These are phyloP conservation scores for Mycena rebaudengoi DNA, from an alignment of 768 basidiomycete genomes.

Conservation along the genomic window DNA sequence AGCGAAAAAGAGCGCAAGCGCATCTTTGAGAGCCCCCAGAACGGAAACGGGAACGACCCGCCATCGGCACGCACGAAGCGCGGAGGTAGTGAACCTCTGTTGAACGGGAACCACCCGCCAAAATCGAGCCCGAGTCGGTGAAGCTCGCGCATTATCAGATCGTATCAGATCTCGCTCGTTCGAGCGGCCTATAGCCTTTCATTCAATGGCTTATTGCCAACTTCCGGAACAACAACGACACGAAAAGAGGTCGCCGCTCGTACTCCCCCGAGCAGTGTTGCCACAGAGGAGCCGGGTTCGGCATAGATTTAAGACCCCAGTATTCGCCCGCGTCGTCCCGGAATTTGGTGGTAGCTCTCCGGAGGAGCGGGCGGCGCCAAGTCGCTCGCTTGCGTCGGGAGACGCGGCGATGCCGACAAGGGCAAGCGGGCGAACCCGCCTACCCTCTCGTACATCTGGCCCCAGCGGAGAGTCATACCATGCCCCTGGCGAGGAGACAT, in stretches of 20 bases:
- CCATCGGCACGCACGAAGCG: not conserved
- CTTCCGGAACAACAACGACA: slow-evolving; percentile 9
- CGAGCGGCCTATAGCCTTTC: too few species aligned
- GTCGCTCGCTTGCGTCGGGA: not conserved
- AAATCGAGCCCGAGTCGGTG: not conserved
- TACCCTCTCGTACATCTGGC: slow-evolving; percentile 9
- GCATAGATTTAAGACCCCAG: not conserved
- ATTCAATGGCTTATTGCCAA: slow-evolving; percentile 1
- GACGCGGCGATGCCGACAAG: slow-evolving; percentile 6
- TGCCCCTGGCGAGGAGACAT: slow-evolving; percentile 2
- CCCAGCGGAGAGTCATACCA: slow-evolving; percentile 8
- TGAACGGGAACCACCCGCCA: slow-evolving; percentile 16
- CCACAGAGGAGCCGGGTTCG: slow-evolving; percentile 6
- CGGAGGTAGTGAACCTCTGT: slow-evolving; percentile 18
- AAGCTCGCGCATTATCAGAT: not conserved
- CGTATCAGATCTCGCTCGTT: not conserved
- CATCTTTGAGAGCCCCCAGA: too few species aligned
- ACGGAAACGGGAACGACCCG: slow-evolving; percentile 23
- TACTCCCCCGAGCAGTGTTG: not conserved
- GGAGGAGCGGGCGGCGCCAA: not conserved
- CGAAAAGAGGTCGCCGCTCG: slow-evolving; percentile 16
- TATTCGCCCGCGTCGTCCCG: slow-evolving; percentile 10
- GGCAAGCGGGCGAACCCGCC: not conserved
- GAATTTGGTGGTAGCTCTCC: slow-evolving; percentile 4
- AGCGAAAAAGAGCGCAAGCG: too few species aligned